Percentiles rank a stretch among this genome's conserved stretches.
Evolutionary conservation across 768 basidiomycete genomes (phyloP).

Genomic region (Amanita inopinata): DNA sequence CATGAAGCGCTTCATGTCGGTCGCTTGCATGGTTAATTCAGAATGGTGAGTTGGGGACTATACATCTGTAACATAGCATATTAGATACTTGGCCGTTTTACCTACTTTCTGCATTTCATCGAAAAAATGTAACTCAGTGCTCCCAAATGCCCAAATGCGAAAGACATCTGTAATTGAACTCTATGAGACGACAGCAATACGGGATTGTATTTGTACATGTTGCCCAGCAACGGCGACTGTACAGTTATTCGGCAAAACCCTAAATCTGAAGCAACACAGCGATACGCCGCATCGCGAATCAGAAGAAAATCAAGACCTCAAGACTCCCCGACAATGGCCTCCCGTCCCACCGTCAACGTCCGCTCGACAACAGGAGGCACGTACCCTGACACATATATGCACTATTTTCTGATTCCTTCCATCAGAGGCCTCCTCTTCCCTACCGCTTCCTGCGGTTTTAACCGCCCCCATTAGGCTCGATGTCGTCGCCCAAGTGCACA

Average conservation of each 20-base stretch:
- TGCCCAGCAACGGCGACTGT: neutral
- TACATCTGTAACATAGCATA: neutral
- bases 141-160: too few species aligned
- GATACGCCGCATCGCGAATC: neutral
- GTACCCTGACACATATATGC: conserved; percentile 12
- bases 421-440: conserved; percentile 76
- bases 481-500: conserved; percentile 98
- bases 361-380: conserved; percentile 67
- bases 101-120: too few species aligned
- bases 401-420: conserved; percentile 11
- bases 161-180: too few species aligned
- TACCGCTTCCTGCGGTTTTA: conserved; percentile 91
- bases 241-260: conserved; percentile 8
- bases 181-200: neutral
- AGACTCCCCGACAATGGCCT: conserved; percentile 66
- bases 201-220: neutral
- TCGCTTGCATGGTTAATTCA: neutral
- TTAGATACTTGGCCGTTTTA: too few species aligned
- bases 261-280: conserved; percentile 1
- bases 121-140: too few species aligned
- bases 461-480: conserved; percentile 98
- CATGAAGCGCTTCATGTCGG: neutral
- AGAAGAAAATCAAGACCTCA: conserved; percentile 17
- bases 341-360: conserved; percentile 85
- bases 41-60: neutral